phyloP scores from a whole-genome alignment of 1,284 basidiomycete genomes.

The Porodaedalea pini region DNA sequence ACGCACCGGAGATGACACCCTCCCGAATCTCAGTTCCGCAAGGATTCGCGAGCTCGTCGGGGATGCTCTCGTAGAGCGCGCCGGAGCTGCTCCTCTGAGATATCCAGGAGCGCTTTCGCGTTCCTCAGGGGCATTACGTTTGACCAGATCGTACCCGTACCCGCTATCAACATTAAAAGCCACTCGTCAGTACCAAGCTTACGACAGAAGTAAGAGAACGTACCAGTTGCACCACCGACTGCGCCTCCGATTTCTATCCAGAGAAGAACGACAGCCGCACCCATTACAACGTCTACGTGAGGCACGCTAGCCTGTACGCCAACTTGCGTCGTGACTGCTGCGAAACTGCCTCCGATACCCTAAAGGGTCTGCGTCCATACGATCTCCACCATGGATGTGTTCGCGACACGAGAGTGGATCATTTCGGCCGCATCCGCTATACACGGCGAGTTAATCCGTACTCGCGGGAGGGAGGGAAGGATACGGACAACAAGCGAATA shows the following conservation, averaged over 20 bases:
- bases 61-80: constrained; percentile 50
- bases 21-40: constrained; percentile 51
- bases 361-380: constrained; percentile 74
- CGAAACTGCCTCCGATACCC: constrained; percentile 77
- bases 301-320: constrained; percentile 76
- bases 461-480: constrained; percentile 51
- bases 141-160: constrained; percentile 59
- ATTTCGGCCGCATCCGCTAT: constrained; percentile 65
- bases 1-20: constrained; percentile 52
- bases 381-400: constrained; percentile 55
- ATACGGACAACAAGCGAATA: constrained; percentile 43
- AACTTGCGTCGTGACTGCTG: constrained; percentile 66
- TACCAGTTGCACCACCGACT: constrained; percentile 64
- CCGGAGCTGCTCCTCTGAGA: constrained; percentile 36
- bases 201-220: constrained; percentile 23
- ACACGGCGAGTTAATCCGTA: neutral
- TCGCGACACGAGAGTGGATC: constrained; percentile 66
- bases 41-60: constrained; percentile 41
- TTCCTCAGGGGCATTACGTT: constrained; percentile 58
- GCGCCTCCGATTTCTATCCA: constrained; percentile 79
- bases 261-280: constrained; percentile 77
- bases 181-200: neutral
- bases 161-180: constrained; percentile 27
- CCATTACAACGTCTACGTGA: constrained; percentile 75
- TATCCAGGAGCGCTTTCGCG: constrained; percentile 46